A percentile compares a stretch with the other conserved stretches of the same genome.
phyloP scores from a whole-genome alignment of 176 grass and related monocot genomes.

The Metroxylon sagu region DNA sequence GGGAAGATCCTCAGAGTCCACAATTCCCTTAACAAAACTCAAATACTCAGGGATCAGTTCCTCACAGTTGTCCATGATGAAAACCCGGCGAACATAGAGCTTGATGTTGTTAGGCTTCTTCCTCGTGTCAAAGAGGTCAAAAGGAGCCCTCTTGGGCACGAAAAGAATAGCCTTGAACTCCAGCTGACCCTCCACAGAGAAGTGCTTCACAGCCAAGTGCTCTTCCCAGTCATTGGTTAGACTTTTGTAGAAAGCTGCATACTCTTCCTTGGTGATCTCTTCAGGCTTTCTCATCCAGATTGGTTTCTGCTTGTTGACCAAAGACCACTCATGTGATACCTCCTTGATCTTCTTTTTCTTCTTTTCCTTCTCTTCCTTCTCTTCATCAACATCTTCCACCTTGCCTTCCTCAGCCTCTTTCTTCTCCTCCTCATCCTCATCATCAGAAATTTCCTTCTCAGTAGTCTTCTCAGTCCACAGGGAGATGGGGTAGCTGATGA shows the following conservation, averaged over 20 bases:
- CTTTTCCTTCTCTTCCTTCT: conserved; percentile 81
- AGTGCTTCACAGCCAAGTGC: conserved; percentile 89
- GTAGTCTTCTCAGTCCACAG: conserved; percentile 94
- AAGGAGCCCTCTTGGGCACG: conserved; percentile 87
- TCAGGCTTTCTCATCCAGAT: conserved; percentile 99
- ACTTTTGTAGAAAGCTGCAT: conserved; percentile 97
- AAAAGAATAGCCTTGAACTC: conserved; percentile 98
- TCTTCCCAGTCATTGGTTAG: conserved; percentile 98
- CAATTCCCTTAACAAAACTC: conserved; percentile 91
- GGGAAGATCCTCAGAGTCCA: conserved; percentile 97
- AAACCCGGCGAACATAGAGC: too few species aligned
- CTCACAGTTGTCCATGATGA: conserved; percentile 39
- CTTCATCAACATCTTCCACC: conserved; percentile 86
- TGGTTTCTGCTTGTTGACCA: conserved; percentile 95
- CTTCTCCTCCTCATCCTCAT: conserved; percentile 97
- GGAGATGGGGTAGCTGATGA: conserved; percentile 97
- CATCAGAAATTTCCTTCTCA: conserved; percentile 93
- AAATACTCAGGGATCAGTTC: conserved; percentile 89
- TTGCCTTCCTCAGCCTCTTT: conserved; percentile 92
- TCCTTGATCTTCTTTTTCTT: conserved; percentile 99
- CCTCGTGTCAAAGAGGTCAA: conserved; percentile 89
- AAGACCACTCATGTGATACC: conserved; percentile 85
- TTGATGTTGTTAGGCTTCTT: conserved; percentile 52
- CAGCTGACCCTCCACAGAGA: conserved; percentile 95
- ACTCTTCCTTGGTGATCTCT: conserved; percentile 96